phyloP scores from a whole-genome alignment of 78 protist species.

The Polysphondylium violaceum region DNA sequence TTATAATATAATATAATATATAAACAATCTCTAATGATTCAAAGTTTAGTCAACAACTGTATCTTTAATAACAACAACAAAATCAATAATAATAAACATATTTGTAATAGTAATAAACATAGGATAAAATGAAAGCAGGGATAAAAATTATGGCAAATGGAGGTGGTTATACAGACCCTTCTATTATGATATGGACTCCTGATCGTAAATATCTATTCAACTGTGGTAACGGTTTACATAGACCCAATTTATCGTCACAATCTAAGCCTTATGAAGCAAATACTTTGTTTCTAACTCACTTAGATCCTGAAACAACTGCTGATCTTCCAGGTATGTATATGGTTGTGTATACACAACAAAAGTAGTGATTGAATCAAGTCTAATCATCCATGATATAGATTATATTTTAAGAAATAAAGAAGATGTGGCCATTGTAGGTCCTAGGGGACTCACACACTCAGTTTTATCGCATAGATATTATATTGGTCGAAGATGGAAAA shows the following conservation, averaged over 20 bases:
- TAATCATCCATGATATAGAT: too few species aligned
- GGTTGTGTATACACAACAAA: too few species aligned
- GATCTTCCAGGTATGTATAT: slow-evolving; percentile 35
- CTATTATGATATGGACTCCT: slow-evolving; percentile 14
- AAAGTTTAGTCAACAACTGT: too few species aligned
- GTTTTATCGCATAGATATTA: slow-evolving; percentile 32
- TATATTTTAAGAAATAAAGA: slow-evolving; percentile 27
- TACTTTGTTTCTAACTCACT: slow-evolving; percentile 37
- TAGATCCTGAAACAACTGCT: slow-evolving; percentile 33
- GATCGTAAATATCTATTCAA: slow-evolving; percentile 37
- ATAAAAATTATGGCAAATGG: slow-evolving; percentile 38
- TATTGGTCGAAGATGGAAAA: slow-evolving; percentile 12
- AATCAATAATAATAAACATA: not conserved
- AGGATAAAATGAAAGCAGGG: slow-evolving; percentile 42
- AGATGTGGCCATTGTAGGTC: slow-evolving; percentile 57
- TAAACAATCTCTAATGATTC: too few species aligned
- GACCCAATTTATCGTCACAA: not conserved
- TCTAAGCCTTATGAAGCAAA: slow-evolving; percentile 6
- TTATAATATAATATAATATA: too few species aligned
- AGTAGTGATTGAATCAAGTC: too few species aligned
- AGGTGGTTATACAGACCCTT: slow-evolving; percentile 42
- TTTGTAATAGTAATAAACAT: not conserved
- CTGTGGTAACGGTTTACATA: slow-evolving; percentile 52
- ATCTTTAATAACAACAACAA: not conserved
- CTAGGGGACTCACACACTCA: slow-evolving; percentile 18